Percentiles rank a stretch among this genome's conserved stretches.
Evolutionary conservation across 495 filamentous ascomycete genomes (phyloP).

Genomic region (Penicillium angulare): DNA sequence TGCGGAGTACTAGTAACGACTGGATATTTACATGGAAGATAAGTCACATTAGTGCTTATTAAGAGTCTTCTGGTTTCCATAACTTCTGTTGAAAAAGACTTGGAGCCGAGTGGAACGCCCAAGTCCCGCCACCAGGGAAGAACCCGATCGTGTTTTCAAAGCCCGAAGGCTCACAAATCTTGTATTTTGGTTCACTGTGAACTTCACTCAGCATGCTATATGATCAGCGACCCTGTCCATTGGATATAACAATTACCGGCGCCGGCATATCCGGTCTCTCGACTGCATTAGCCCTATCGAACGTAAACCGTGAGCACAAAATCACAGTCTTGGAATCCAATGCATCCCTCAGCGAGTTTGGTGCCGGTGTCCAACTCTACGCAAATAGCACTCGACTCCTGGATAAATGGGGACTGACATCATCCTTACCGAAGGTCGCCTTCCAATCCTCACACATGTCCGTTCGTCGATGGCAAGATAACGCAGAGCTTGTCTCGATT

Average conservation of each 20-base stretch:
- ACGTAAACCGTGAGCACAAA: conserved; percentile 7
- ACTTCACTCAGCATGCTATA: too few species aligned
- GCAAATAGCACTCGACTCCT: conserved; percentile 13
- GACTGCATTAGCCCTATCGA: conserved; percentile 15
- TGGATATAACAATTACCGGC: conserved; percentile 12
- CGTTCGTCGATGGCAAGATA: conserved; percentile 14
- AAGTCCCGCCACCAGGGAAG: too few species aligned
- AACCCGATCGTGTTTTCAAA: too few species aligned
- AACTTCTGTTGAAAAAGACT: too few species aligned
- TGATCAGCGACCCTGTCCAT: too few species aligned
- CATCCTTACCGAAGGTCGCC: conserved; percentile 10
- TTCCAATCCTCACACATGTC: conserved; percentile 12
- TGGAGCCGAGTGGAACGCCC: too few species aligned
- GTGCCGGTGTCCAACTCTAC: conserved; percentile 13
- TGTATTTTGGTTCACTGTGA: too few species aligned
- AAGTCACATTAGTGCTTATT: too few species aligned
- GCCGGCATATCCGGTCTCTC: conserved; percentile 16
- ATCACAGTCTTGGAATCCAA: conserved; percentile 13
- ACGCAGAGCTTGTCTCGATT: conserved; percentile 9
- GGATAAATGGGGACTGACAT: conserved; percentile 11
- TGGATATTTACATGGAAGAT: too few species aligned
- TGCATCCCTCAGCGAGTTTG: conserved; percentile 12
- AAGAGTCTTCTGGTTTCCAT: too few species aligned
- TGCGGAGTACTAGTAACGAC: too few species aligned
- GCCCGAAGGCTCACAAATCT: too few species aligned